Evolutionary conservation across 2,329 filamentous ascomycete genomes (phyloP).

Genomic region (Calonectria pteridis): DNA sequence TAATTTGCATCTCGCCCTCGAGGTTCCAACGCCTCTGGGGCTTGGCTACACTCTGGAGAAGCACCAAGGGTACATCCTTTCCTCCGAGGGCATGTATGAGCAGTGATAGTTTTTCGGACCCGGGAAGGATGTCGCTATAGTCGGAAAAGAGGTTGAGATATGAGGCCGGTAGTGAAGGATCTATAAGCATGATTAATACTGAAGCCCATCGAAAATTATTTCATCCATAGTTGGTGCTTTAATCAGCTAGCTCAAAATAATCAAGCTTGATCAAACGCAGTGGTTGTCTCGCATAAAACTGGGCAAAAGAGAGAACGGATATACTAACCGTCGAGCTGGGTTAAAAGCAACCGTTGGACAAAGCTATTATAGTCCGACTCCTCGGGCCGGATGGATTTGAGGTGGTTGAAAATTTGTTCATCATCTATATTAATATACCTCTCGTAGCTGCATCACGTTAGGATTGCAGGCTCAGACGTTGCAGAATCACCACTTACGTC

Average conservation of each 20-base stretch:
- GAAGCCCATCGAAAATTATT: not conserved
- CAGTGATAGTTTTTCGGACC: constrained; percentile 41
- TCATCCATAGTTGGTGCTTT: not conserved
- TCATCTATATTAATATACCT: constrained; percentile 51
- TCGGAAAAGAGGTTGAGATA: constrained; percentile 42
- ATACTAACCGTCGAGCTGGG: constrained; percentile 32
- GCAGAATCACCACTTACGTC: constrained; percentile 44
- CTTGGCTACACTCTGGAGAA: constrained; percentile 38
- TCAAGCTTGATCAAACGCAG: not conserved
- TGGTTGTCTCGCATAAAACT: not conserved
- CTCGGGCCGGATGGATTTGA: constrained; percentile 34
- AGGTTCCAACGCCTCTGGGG: constrained; percentile 43
- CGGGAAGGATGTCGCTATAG: constrained; percentile 43
- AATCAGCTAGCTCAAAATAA: not conserved
- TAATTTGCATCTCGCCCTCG: constrained; percentile 43
- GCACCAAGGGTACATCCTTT: constrained; percentile 33
- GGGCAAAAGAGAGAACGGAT: not conserved
- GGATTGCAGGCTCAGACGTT: not conserved
- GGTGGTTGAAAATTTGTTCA: constrained; percentile 45
- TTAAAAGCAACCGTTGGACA: constrained; percentile 41
- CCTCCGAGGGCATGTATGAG: constrained; percentile 42
- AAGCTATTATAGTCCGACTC: constrained; percentile 34
- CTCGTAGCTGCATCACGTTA: constrained; percentile 44
- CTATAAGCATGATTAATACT: not conserved
- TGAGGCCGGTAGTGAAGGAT: constrained; percentile 28